Conservation (phyloP, 129 eudicot genomes). For the Flaveria bidentis region DNA sequence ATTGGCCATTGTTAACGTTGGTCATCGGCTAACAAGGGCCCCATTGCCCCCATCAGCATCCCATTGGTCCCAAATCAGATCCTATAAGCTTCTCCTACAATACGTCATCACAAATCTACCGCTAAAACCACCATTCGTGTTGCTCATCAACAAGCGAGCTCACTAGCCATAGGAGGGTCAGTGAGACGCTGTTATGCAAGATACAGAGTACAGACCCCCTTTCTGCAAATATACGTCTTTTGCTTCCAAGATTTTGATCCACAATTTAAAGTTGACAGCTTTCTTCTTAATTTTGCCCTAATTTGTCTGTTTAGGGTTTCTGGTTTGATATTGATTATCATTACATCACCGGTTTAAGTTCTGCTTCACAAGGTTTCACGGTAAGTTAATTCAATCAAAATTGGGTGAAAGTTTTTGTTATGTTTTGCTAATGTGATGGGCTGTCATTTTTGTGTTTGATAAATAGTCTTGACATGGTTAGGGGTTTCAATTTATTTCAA, state of each 20-base stretch:
- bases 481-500: neutral
- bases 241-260: conserved; percentile 19
- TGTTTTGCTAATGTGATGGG: conserved; percentile 14
- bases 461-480: conserved; percentile 2
- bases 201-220: conserved; percentile 1
- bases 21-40: neutral
- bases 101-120: conserved; percentile 29
- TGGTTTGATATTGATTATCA: neutral
- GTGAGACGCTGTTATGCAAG: conserved; percentile 4
- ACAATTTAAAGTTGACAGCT: neutral
- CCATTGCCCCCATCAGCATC: neutral
- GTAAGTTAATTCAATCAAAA: conserved; percentile 21
- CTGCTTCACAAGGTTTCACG: conserved; percentile 20
- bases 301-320: conserved; percentile 22
- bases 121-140: neutral
- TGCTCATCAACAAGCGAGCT: conserved; percentile 13
- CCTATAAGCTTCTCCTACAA: conserved; percentile 18
- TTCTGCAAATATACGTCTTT: neutral
- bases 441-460: neutral
- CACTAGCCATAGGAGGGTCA: conserved; percentile 14
- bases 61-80: conserved; percentile 15
- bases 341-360: conserved; percentile 5
- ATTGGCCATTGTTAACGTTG: neutral
- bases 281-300: conserved; percentile 14
- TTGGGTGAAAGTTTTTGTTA: neutral